Evolutionary conservation across 2,329 filamentous ascomycete species (phyloP).

Genomic region (Xylariaceae sp.): DNA sequence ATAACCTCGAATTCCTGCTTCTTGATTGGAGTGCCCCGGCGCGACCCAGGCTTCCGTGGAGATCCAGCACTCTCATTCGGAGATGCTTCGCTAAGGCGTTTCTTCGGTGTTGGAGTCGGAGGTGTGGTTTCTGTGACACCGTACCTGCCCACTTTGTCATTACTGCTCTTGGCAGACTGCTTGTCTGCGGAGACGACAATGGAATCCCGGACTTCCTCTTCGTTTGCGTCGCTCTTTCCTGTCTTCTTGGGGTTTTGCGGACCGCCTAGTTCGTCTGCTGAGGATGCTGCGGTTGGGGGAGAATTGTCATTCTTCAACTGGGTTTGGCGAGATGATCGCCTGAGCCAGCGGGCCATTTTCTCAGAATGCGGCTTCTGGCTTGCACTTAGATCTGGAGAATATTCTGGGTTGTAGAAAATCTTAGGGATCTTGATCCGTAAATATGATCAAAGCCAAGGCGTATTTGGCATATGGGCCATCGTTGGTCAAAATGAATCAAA

Average conservation of each 20-base stretch:
- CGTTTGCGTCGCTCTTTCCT: not conserved
- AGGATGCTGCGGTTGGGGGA: not conserved
- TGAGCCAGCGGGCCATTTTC: too few relatives aligned
- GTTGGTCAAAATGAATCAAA: too few relatives aligned
- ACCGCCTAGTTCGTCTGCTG: conserved; percentile 13
- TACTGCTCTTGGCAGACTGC: not conserved
- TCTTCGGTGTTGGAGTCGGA: not conserved
- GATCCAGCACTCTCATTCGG: conserved; percentile 5
- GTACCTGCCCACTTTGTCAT: not conserved
- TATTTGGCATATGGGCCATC: too few relatives aligned
- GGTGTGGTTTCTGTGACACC: not conserved
- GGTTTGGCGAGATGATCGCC: too few relatives aligned
- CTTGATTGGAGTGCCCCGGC: conserved; percentile 11
- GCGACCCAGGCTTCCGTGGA: too few relatives aligned
- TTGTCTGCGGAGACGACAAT: conserved; percentile 1
- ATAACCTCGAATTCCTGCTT: conserved; percentile 13
- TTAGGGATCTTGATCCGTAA: too few relatives aligned
- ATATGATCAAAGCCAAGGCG: too few relatives aligned
- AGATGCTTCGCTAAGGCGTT: not conserved
- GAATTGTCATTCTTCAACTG: not conserved
- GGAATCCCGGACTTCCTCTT: conserved; percentile 5
- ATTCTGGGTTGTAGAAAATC: too few relatives aligned
- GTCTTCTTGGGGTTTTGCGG: not conserved
- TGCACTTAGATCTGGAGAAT: too few relatives aligned
- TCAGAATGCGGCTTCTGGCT: not conserved